Conservation (phyloP, 2,329 filamentous ascomycete species). For the Juglanconis sp. region DNA sequence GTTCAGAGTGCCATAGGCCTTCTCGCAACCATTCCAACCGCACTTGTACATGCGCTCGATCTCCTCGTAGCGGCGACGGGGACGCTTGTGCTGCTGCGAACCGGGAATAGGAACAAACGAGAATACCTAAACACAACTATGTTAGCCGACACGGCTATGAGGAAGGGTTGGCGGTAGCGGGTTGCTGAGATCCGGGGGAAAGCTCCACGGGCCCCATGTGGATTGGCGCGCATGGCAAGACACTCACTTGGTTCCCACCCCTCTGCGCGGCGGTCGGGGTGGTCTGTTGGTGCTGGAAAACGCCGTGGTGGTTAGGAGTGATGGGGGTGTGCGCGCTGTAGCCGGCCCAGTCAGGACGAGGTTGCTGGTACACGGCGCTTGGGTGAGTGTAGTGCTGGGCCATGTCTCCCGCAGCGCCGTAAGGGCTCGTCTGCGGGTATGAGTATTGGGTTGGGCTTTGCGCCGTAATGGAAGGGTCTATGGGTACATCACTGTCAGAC, state of each 20-base stretch:
- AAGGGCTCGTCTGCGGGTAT: slow-evolving; percentile 53
- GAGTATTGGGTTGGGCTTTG: slow-evolving; percentile 69
- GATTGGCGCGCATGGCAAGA: background rate
- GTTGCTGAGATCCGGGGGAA: background rate
- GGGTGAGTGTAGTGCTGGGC: slow-evolving; percentile 69
- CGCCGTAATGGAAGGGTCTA: slow-evolving; percentile 97
- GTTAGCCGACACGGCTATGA: slow-evolving; percentile 15
- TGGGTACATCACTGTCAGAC: slow-evolving; percentile 95
- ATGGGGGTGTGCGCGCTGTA: slow-evolving; percentile 56
- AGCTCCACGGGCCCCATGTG: background rate
- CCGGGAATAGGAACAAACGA: slow-evolving; percentile 97
- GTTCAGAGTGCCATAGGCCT: slow-evolving; percentile 96
- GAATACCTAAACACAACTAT: slow-evolving; percentile 68
- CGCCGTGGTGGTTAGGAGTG: slow-evolving; percentile 46
- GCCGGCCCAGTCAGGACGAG: slow-evolving; percentile 71
- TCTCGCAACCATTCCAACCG: slow-evolving; percentile 97
- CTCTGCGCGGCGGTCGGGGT: slow-evolving; percentile 53
- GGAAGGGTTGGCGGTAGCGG: background rate
- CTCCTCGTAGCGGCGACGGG: slow-evolving; percentile 89
- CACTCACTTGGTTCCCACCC: slow-evolving; percentile 59
- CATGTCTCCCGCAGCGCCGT: slow-evolving; percentile 83
- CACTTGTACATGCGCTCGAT: slow-evolving; percentile 99
- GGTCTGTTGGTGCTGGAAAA: slow-evolving; percentile 49
- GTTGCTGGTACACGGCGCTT: slow-evolving; percentile 58
- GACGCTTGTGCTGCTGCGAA: slow-evolving; percentile 94